Percentiles rank a stretch among this genome's conserved stretches.
Evolutionary conservation across 2,329 filamentous ascomycete species (phyloP).

Genomic region (Clarireedia sp.): DNA sequence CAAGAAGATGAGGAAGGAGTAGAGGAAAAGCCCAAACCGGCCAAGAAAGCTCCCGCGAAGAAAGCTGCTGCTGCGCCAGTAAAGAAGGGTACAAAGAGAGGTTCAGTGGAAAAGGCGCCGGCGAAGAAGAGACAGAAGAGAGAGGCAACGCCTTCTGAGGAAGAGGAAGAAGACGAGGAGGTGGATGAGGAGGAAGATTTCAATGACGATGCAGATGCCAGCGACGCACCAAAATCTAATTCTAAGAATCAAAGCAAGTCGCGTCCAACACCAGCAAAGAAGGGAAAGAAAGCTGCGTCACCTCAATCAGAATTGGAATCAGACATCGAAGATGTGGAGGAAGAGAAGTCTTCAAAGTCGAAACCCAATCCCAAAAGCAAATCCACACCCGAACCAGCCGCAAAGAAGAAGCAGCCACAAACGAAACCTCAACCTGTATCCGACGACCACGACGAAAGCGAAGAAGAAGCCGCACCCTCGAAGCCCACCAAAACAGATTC

Average conservation of each 20-base stretch:
- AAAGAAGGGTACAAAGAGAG: slow-evolving; percentile 29
- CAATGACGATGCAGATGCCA: slow-evolving; percentile 9
- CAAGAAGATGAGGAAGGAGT: slow-evolving; percentile 12
- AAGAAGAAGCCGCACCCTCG: not conserved
- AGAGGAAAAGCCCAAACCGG: slow-evolving; percentile 5
- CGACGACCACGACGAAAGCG: not conserved
- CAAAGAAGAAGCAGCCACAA: not conserved
- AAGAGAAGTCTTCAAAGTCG: slow-evolving; percentile 12
- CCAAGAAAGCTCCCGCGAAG: slow-evolving; percentile 1
- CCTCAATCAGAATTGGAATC: slow-evolving; percentile 3
- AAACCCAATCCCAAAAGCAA: not conserved
- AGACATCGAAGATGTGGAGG: slow-evolving; percentile 13
- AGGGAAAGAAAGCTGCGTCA: not conserved
- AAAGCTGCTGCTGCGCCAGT: slow-evolving; percentile 31
- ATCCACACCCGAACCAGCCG: not conserved
- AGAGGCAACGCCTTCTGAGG: slow-evolving; percentile 21
- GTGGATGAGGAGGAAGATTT: not conserved
- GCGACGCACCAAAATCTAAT: slow-evolving; percentile 12
- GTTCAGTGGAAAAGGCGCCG: slow-evolving; percentile 34
- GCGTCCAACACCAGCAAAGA: slow-evolving; percentile 9
- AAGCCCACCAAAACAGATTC: not conserved
- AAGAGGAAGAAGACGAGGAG: slow-evolving; percentile 19
- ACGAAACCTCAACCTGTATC: not conserved
- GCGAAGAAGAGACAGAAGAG: slow-evolving; percentile 28
- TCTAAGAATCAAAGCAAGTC: slow-evolving; percentile 13